Percentiles rank a stretch among this genome's conserved stretches.
These are phyloP conservation scores for Salicornia ramosissima DNA, from an alignment of 148 eudicot species.

Conservation along the genomic window DNA sequence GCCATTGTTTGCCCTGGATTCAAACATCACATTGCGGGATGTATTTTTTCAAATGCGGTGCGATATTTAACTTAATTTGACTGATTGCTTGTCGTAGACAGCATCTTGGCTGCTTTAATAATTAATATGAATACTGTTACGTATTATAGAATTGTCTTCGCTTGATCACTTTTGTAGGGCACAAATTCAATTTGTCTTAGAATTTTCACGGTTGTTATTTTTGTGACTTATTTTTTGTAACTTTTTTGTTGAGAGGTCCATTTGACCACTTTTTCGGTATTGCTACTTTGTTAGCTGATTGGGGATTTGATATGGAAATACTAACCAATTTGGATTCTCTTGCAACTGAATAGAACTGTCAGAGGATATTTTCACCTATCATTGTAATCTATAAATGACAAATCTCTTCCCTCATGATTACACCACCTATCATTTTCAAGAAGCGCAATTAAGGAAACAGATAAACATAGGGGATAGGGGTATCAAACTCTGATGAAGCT, in stretches of 20 bases:
- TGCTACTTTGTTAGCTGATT: neutral
- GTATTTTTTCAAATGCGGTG: neutral
- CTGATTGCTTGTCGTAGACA: neutral
- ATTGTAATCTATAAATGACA: neutral
- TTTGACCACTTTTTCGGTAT: neutral
- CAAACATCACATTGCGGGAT: neutral
- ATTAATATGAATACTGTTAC: neutral
- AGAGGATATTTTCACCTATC: conserved; percentile 13
- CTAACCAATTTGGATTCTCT: neutral
- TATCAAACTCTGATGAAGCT: neutral
- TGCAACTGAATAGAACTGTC: conserved; percentile 19
- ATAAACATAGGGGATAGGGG: too few species aligned
- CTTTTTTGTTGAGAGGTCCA: conserved; percentile 15
- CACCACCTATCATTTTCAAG: too few species aligned
- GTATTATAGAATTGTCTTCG: neutral
- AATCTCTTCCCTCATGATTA: too few species aligned
- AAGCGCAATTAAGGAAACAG: too few species aligned
- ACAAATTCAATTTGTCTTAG: neutral
- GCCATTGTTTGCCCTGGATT: neutral
- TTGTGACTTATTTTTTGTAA: neutral
- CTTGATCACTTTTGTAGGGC: neutral
- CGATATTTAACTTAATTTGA: neutral
- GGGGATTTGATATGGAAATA: conserved; percentile 12
- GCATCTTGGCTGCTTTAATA: neutral
- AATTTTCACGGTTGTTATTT: neutral